A percentile compares a stretch with the other conserved stretches of the same genome.
phyloP scores from a whole-genome alignment of 257 asterid genomes.

The Solanum ossicruentum region DNA sequence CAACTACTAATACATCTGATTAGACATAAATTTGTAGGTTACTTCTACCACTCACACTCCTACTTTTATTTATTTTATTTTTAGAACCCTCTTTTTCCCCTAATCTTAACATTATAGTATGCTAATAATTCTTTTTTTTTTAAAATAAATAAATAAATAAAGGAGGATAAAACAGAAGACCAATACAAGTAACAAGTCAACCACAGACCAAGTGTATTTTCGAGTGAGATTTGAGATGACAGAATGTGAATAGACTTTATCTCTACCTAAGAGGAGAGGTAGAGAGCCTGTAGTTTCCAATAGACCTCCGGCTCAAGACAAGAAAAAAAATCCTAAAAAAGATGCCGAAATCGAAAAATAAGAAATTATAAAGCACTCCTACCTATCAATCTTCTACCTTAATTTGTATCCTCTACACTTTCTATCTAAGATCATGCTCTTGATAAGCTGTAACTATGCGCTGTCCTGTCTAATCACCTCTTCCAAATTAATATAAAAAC shows the following conservation, averaged over 20 bases:
- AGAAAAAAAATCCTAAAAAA: neutral
- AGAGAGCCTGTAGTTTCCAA: accelerated
- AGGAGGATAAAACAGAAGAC: neutral
- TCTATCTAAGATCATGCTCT: neutral
- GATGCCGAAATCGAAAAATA: neutral
- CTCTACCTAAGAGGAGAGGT: neutral
- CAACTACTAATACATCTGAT: neutral
- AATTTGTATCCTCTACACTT: accelerated
- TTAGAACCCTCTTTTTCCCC: neutral
- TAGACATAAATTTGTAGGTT: neutral
- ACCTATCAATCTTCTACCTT: neutral
- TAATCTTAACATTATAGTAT: neutral
- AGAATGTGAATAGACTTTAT: neutral
- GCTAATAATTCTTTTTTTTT: neutral
- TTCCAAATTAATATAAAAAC: too few species aligned
- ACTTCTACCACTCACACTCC: neutral
- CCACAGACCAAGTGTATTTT: neutral
- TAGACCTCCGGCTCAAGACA: neutral
- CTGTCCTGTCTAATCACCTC: neutral
- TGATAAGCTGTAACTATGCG: neutral
- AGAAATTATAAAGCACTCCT: neutral
- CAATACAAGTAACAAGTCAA: neutral
- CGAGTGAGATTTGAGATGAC: neutral
- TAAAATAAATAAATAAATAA: neutral
- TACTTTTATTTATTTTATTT: neutral